Base-by-base conservation (phyloP, 2,329 filamentous ascomycete genomes). In the Ceratocystis alfenasii region DNA sequence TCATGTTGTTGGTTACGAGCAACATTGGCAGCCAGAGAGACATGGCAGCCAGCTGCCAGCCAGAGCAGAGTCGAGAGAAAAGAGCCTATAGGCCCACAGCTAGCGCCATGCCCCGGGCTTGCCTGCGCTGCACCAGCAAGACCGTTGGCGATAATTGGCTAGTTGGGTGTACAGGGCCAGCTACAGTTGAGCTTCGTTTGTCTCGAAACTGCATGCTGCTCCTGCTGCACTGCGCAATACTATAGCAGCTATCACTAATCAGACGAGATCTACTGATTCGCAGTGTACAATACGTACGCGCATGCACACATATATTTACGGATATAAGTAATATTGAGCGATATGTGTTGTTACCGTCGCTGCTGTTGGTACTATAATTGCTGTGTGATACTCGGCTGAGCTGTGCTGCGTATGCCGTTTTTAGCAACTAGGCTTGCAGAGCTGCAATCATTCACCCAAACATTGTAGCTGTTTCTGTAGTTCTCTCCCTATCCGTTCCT, bases 261-360 rank as follows among this genome's bases (percentile, higher is more conserved):
- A 17, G 25, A 59, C 28, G 53, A 59, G 53, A 59, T 59, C 53
- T 59, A 59, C 28, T 59, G 53, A 33, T 8, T 33, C 33, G 17
- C 53, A 33, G 28, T 7, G 53, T 30, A 25, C 53, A 36, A 17
- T n/a, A 59, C 28, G 25, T 17, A 33, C 25, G 28, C 12, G 5
- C 53, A n/a, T n/a, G 28, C 53, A 59, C 5, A 33, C 17, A n/a
- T 25, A 2, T 10, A 59, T 59, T 12, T 5, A 50, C 8, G 8
- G 17, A 50, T 50, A 22, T 12, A n/a, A 10, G 33, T 36, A 36
- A 25, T 28, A 53, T 53, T 53, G 48, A 2, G 10, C 48, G 48
- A 25, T 25, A 6, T 48, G 45, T 17, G 15, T 20, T 53, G 48
- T 12, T n/a, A 36, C 33, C 10, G 8, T 36, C 33, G 10, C 10